phyloP scores from a whole-genome alignment of 495 filamentous ascomycete genomes.

The Penicillium robsamsonii region DNA sequence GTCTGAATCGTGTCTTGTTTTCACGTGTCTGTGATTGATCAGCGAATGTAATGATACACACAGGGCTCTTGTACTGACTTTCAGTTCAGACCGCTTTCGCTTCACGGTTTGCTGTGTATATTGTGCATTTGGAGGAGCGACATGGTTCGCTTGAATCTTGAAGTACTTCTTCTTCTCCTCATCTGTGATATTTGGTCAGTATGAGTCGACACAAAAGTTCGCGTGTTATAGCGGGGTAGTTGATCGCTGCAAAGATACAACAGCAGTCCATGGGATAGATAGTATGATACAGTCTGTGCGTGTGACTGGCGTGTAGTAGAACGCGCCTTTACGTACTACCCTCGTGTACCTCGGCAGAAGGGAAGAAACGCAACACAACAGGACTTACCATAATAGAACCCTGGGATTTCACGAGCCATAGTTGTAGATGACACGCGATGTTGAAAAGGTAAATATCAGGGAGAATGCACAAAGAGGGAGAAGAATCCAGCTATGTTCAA shows the following conservation, averaged over 20 bases:
- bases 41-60: constrained; percentile 3
- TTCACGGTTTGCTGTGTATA: constrained; percentile 50
- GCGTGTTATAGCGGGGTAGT: not conserved
- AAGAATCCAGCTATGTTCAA: not conserved
- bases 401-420: constrained; percentile 53
- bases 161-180: constrained; percentile 59
- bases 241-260: not conserved
- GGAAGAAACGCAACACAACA: not conserved
- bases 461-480: not conserved
- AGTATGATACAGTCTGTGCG: not conserved
- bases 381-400: constrained; percentile 47
- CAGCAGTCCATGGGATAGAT: not conserved
- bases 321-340: not conserved
- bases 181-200: constrained; percentile 28
- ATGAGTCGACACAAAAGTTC: not conserved
- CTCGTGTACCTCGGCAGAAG: not conserved
- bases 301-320: not conserved
- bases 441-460: not conserved
- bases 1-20: constrained; percentile 25
- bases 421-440: not conserved
- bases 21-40: constrained; percentile 28
- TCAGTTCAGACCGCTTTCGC: constrained; percentile 35
- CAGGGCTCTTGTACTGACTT: constrained; percentile 23
- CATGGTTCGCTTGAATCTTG: constrained; percentile 50
- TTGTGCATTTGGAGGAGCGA: constrained; percentile 40